A percentile compares a stretch with the other conserved stretches of the same genome.
These are phyloP conservation scores for Penicillium expansum DNA, from an alignment of 2,329 filamentous ascomycete species.

Conservation along the genomic window DNA sequence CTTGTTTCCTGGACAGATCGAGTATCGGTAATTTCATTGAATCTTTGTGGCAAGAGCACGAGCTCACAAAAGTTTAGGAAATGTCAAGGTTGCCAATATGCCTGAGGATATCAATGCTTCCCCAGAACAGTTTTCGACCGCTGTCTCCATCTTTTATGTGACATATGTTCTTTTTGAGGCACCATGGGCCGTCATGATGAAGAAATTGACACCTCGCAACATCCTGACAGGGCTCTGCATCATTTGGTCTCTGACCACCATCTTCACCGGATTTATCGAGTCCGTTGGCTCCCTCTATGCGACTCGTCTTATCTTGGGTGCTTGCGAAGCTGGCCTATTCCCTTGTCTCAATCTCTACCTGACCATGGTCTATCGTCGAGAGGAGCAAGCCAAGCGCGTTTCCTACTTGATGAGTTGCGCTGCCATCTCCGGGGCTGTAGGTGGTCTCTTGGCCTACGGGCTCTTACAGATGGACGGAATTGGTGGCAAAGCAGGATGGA, in stretches of 20 bases:
- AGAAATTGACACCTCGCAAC: constrained; percentile 46
- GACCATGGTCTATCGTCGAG: constrained; percentile 42
- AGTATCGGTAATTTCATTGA: constrained; percentile 45
- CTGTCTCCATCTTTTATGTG: constrained; percentile 53
- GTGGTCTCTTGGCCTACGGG: constrained; percentile 41
- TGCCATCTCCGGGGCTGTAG: constrained; percentile 42
- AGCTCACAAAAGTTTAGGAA: constrained; percentile 33
- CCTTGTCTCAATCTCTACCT: constrained; percentile 42
- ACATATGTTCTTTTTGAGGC: constrained; percentile 53
- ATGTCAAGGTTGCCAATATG: constrained; percentile 50
- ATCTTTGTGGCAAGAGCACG: neutral
- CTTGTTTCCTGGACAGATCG: constrained; percentile 55
- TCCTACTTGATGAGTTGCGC: constrained; percentile 43
- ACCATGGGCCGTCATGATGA: constrained; percentile 49
- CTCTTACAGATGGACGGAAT: constrained; percentile 48
- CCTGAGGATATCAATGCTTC: constrained; percentile 45
- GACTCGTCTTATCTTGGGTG: constrained; percentile 40
- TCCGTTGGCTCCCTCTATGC: constrained; percentile 44
- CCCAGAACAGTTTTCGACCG: constrained; percentile 46
- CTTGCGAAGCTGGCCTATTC: constrained; percentile 41
- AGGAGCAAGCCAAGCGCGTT: constrained; percentile 43
- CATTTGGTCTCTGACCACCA: constrained; percentile 51
- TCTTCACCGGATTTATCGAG: constrained; percentile 49
- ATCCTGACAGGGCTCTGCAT: constrained; percentile 43
- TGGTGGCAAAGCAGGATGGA: constrained; percentile 47